Evolutionary conservation across 177 flowering plant genomes (phyloP).

Genomic region (Tripterygium wilfordii): DNA sequence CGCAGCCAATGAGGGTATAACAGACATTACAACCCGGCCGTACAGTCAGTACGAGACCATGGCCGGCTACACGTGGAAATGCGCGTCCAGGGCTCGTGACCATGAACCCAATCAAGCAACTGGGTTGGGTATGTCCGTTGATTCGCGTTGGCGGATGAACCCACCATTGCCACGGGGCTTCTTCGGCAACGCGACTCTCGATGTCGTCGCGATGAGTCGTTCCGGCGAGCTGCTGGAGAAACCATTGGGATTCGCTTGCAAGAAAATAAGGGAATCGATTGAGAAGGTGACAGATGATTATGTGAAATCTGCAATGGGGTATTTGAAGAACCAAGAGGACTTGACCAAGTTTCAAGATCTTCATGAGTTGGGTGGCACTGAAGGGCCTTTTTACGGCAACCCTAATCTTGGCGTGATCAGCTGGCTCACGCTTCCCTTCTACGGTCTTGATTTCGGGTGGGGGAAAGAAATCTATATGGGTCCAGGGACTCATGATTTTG

Average conservation of each 20-base stretch:
- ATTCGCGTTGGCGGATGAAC: constrained; percentile 31
- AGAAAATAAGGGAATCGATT: constrained; percentile 31
- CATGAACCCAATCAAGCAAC: constrained; percentile 30
- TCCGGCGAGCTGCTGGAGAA: constrained; percentile 33
- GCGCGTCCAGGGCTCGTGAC: constrained; percentile 39
- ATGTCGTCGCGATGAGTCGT: constrained; percentile 15
- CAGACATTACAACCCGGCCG: constrained; percentile 2
- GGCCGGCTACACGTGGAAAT: constrained; percentile 51
- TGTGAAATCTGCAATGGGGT: constrained; percentile 29
- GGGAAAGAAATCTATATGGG: constrained; percentile 36
- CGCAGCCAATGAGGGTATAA: constrained; percentile 21
- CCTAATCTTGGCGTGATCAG: constrained; percentile 52
- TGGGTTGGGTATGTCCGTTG: constrained; percentile 24
- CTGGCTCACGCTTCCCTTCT: constrained; percentile 41
- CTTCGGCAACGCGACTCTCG: constrained; percentile 43
- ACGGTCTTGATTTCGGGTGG: constrained; percentile 45
- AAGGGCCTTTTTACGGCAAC: constrained; percentile 34
- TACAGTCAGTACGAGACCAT: constrained; percentile 34
- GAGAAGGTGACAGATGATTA: constrained; percentile 34
- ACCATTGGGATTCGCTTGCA: constrained; percentile 28
- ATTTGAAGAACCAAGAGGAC: constrained; percentile 32
- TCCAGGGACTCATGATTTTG: constrained; percentile 30
- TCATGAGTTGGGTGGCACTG: constrained; percentile 18
- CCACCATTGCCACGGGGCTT: constrained; percentile 44
- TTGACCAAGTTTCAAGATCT: constrained; percentile 24